These are phyloP conservation scores for Coccomyxa sp. DNA, from an alignment of 139 green algal genomes.

Conservation along the genomic window DNA sequence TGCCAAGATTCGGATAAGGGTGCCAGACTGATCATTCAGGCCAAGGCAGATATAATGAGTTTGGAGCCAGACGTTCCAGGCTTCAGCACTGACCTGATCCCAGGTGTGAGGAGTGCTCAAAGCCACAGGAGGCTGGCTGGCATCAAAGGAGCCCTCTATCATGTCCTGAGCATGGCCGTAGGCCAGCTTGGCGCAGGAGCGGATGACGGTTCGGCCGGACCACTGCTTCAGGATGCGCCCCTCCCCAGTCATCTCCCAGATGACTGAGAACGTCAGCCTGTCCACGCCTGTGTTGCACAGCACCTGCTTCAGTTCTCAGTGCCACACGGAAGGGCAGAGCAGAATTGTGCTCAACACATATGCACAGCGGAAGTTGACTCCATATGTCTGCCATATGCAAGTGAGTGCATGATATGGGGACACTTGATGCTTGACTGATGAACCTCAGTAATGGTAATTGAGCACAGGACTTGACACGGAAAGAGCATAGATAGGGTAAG, in stretches of 20 bases:
- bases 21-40: too few species aligned
- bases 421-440: too few species aligned
- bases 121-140: too few species aligned
- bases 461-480: too few species aligned
- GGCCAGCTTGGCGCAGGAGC: slow-evolving; percentile 83
- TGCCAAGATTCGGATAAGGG: too few species aligned
- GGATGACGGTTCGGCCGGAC: slow-evolving; percentile 75
- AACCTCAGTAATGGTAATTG: too few species aligned
- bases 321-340: background rate
- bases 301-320: background rate
- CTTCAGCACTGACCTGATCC: too few species aligned
- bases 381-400: background rate
- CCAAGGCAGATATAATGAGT: background rate
- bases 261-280: slow-evolving; percentile 78
- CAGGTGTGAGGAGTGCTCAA: background rate
- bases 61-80: too few species aligned
- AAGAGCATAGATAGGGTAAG: background rate
- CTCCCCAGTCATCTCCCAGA: slow-evolving; percentile 77
- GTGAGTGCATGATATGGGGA: too few species aligned
- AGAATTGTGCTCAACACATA: background rate
- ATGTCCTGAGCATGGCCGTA: slow-evolving; percentile 78
- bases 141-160: slow-evolving; percentile 72
- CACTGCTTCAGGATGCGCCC: slow-evolving; percentile 61
- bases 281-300: slow-evolving; percentile 35
- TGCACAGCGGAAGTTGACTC: background rate